Evolutionary conservation across 2,329 filamentous ascomycete genomes (phyloP).

Genomic region (Paramyrothecium roridum): DNA sequence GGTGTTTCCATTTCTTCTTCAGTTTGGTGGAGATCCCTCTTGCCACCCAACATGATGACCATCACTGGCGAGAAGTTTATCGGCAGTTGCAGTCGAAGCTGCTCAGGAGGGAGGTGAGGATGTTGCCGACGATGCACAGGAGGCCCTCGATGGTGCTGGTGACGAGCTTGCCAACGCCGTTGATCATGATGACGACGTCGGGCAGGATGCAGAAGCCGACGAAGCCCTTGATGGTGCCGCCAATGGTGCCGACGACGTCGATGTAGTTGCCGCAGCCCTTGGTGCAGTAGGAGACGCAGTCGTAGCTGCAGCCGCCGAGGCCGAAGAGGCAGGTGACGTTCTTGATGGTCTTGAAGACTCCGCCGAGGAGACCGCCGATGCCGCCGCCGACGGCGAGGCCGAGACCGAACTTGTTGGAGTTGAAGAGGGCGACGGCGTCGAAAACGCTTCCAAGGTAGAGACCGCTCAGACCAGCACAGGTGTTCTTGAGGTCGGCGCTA

Average conservation of each 20-base stretch:
- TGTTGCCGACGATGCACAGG: slow-evolving; percentile 28
- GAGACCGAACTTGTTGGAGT: slow-evolving; percentile 29
- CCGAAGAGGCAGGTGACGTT: slow-evolving; percentile 25
- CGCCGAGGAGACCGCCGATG: slow-evolving; percentile 18
- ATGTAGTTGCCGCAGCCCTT: slow-evolving; percentile 36
- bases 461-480: slow-evolving; percentile 25
- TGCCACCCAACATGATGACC: background rate
- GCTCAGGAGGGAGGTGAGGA: slow-evolving; percentile 23
- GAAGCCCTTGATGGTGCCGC: slow-evolving; percentile 21
- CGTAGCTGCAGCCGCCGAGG: slow-evolving; percentile 26
- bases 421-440: slow-evolving; percentile 33
- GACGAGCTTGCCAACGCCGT: slow-evolving; percentile 18
- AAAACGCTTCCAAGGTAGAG: slow-evolving; percentile 26
- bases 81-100: slow-evolving; percentile 30
- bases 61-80: slow-evolving; percentile 9
- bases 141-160: slow-evolving; percentile 23
- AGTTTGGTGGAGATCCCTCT: background rate
- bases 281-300: slow-evolving; percentile 34
- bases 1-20: background rate
- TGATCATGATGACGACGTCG: slow-evolving; percentile 23
- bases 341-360: slow-evolving; percentile 19
- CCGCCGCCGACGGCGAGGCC: slow-evolving; percentile 19
- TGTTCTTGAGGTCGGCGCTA: slow-evolving; percentile 26
- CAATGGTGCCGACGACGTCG: slow-evolving; percentile 19
- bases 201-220: slow-evolving; percentile 28